Conservation (phyloP, 805 yeast species). For the Candida chilensis region DNA sequence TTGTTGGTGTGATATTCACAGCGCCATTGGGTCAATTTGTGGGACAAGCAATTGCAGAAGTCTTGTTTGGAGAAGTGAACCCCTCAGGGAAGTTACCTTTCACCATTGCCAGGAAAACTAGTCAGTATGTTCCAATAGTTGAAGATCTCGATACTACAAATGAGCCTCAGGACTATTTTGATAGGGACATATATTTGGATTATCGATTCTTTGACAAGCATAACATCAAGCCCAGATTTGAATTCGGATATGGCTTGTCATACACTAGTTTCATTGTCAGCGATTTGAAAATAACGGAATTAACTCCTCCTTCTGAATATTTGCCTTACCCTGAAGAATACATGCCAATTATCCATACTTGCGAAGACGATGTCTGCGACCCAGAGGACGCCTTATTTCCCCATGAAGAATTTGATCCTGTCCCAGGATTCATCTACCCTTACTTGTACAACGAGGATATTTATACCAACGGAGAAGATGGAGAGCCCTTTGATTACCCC, state of each 20-base stretch:
- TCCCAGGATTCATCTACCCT: slow-evolving; percentile 50
- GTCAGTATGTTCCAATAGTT: slow-evolving; percentile 36
- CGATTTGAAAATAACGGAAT: slow-evolving; percentile 28
- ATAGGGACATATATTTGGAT: slow-evolving; percentile 41
- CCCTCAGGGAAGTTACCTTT: slow-evolving; percentile 61
- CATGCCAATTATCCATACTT: slow-evolving; percentile 26
- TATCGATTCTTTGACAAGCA: slow-evolving; percentile 51
- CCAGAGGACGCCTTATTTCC: slow-evolving; percentile 49
- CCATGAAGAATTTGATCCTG: slow-evolving; percentile 39
- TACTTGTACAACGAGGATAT: slow-evolving; percentile 30
- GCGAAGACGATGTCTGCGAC: slow-evolving; percentile 40
- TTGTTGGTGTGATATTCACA: slow-evolving; percentile 46
- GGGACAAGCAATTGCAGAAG: slow-evolving; percentile 50
- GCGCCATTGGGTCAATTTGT: slow-evolving; percentile 50
- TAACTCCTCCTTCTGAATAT: slow-evolving; percentile 32
- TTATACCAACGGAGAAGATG: slow-evolving; percentile 21
- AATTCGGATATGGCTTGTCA: slow-evolving; percentile 56
- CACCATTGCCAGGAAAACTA: slow-evolving; percentile 45
- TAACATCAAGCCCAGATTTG: slow-evolving; percentile 46
- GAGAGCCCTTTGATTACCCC: slow-evolving; percentile 27
- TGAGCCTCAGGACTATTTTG: slow-evolving; percentile 33
- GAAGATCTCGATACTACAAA: slow-evolving; percentile 16
- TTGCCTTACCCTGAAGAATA: slow-evolving; percentile 37
- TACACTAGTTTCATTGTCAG: slow-evolving; percentile 32
- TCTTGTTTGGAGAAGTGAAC: slow-evolving; percentile 49